Conservation (phyloP, 2,329 filamentous ascomycete genomes). For the Claviceps citrina region DNA sequence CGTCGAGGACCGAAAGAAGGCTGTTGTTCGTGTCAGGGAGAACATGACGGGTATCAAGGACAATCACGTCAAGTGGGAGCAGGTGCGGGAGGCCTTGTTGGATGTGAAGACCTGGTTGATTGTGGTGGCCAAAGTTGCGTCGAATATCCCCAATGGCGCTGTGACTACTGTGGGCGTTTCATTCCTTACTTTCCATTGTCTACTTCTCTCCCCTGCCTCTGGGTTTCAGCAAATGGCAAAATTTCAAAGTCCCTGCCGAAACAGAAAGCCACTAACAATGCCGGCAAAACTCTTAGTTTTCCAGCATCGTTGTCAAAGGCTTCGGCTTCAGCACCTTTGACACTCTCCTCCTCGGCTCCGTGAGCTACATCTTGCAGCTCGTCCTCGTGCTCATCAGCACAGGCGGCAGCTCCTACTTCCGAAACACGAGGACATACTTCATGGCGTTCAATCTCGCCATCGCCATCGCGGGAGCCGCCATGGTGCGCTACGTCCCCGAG, state of each 20-base stretch:
- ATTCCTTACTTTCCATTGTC: not conserved
- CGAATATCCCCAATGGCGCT: slow-evolving; percentile 18
- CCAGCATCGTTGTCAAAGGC: slow-evolving; percentile 13
- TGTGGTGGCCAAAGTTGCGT: slow-evolving; percentile 12
- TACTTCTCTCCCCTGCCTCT: not conserved
- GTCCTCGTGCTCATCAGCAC: slow-evolving; percentile 12
- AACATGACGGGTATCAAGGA: slow-evolving; percentile 22
- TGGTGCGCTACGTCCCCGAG: slow-evolving; percentile 11
- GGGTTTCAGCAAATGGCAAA: not conserved
- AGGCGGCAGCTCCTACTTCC: slow-evolving; percentile 11
- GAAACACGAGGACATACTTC: slow-evolving; percentile 14
- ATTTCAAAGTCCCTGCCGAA: not conserved
- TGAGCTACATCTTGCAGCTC: slow-evolving; percentile 11
- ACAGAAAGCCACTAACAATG: not conserved
- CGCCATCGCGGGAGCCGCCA: slow-evolving; percentile 10
- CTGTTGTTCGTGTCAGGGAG: slow-evolving; percentile 16
- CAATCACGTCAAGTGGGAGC: slow-evolving; percentile 11
- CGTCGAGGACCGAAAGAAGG: slow-evolving; percentile 14
- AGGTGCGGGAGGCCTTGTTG: slow-evolving; percentile 12
- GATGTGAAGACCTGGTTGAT: slow-evolving; percentile 16
- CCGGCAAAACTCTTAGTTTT: slow-evolving; percentile 10
- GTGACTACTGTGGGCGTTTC: slow-evolving; percentile 11
- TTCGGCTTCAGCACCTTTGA: slow-evolving; percentile 12
- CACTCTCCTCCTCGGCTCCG: slow-evolving; percentile 11
- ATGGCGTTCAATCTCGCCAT: slow-evolving; percentile 12